Evolutionary conservation across 495 filamentous ascomycete species (phyloP).

Genomic region (Oidiodendron maius): DNA sequence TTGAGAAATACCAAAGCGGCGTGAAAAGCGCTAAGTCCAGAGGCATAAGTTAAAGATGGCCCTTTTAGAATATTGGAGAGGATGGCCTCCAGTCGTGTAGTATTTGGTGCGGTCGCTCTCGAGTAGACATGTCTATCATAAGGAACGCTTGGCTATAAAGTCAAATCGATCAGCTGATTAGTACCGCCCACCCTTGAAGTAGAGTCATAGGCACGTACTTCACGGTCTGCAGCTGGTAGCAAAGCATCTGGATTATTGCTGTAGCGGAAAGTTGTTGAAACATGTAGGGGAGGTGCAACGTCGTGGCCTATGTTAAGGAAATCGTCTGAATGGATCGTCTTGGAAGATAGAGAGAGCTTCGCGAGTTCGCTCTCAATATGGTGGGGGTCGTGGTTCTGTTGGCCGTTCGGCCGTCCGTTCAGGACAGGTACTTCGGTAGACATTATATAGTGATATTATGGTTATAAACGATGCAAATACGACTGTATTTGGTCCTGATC

Average conservation of each 20-base stretch:
- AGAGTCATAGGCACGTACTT: slow-evolving; percentile 16
- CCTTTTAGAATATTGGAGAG: slow-evolving; percentile 67
- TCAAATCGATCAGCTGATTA: slow-evolving; percentile 12
- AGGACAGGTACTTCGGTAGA: not conserved
- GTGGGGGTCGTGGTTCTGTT: slow-evolving; percentile 1
- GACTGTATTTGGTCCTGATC: too few relatives aligned
- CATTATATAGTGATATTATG: slow-evolving; percentile 8
- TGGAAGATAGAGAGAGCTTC: slow-evolving; percentile 53
- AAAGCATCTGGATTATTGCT: slow-evolving; percentile 58
- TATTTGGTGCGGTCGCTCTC: slow-evolving; percentile 65
- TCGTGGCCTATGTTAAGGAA: slow-evolving; percentile 61
- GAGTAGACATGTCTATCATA: slow-evolving; percentile 68
- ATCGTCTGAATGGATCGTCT: slow-evolving; percentile 77
- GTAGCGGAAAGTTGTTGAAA: slow-evolving; percentile 87
- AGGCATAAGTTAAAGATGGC: slow-evolving; percentile 67
- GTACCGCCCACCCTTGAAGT: not conserved
- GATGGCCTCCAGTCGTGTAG: slow-evolving; percentile 76
- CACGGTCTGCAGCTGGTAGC: slow-evolving; percentile 35
- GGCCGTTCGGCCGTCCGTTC: slow-evolving; percentile 3
- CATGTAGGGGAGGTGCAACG: slow-evolving; percentile 80
- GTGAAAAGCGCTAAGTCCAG: slow-evolving; percentile 83
- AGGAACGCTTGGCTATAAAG: slow-evolving; percentile 30
- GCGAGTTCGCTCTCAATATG: slow-evolving; percentile 4
- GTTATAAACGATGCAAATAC: too few relatives aligned
- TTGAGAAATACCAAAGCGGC: slow-evolving; percentile 71